A percentile compares a stretch with the other conserved stretches of the same genome.
Conservation (phyloP, 129 eudicot species). For the Gnaphalium uliginosum region DNA sequence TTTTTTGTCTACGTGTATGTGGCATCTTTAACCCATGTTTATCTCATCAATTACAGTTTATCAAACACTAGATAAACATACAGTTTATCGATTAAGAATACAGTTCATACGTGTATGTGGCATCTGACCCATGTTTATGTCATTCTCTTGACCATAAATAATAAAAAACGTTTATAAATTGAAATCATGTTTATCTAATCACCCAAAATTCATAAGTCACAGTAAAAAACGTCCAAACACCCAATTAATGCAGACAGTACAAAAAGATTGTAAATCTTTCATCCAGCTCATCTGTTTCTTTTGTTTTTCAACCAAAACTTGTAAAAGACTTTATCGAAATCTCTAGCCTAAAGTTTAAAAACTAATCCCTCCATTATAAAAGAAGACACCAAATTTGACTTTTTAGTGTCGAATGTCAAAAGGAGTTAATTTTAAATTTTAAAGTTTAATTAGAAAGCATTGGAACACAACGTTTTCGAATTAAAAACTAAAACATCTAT, state of each 20-base stretch:
- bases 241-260: not conserved
- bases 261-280: constrained; percentile 6
- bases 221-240: not conserved
- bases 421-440: constrained; percentile 23
- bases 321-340: constrained; percentile 15
- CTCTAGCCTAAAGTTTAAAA: constrained; percentile 16
- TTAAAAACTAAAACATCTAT: constrained; percentile 29
- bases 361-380: constrained; percentile 16
- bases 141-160: too few relatives aligned
- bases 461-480: constrained; percentile 10
- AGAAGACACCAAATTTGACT: constrained; percentile 31
- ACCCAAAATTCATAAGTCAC: not conserved
- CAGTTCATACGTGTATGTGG: too few relatives aligned
- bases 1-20: not conserved
- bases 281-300: not conserved
- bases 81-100: too few relatives aligned
- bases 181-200: not conserved
- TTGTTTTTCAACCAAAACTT: not conserved
- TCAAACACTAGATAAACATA: too few relatives aligned
- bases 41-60: too few relatives aligned
- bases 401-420: constrained; percentile 29
- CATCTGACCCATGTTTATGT: too few relatives aligned
- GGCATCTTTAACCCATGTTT: not conserved
- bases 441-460: constrained; percentile 24
- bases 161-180: too few relatives aligned